Conservation (phyloP, 2,329 filamentous ascomycete species). For the Volutella citrinella region DNA sequence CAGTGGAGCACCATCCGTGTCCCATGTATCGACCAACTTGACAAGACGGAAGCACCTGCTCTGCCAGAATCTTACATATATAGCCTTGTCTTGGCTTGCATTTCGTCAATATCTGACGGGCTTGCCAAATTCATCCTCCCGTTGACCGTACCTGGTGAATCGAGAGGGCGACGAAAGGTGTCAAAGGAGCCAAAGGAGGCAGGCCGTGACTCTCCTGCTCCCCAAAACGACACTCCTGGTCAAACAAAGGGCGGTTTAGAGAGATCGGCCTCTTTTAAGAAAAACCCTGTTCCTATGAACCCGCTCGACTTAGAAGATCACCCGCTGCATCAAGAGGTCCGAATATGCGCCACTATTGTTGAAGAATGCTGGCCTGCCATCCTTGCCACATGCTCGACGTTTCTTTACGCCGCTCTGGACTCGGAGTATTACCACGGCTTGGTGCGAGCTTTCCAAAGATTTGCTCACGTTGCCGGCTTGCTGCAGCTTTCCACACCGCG, state of each 20-base stretch:
- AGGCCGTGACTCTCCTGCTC: slow-evolving; percentile 41
- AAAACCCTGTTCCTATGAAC: slow-evolving; percentile 78
- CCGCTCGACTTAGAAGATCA: slow-evolving; percentile 75
- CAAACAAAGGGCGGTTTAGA: slow-evolving; percentile 42
- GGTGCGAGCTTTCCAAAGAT: slow-evolving; percentile 89
- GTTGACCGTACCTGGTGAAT: slow-evolving; percentile 77
- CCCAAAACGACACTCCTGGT: slow-evolving; percentile 33
- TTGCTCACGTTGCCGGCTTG: slow-evolving; percentile 90
- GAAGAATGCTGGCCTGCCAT: slow-evolving; percentile 95
- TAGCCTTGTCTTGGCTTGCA: slow-evolving; percentile 81
- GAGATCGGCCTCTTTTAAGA: slow-evolving; percentile 66
- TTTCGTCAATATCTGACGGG: slow-evolving; percentile 86
- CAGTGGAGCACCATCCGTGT: slow-evolving; percentile 89
- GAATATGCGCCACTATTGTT: slow-evolving; percentile 76
- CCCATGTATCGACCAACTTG: slow-evolving; percentile 88
- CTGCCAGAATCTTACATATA: slow-evolving; percentile 95
- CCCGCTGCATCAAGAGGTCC: slow-evolving; percentile 66
- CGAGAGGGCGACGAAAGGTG: slow-evolving; percentile 49
- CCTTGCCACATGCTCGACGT: slow-evolving; percentile 91
- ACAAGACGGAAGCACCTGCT: slow-evolving; percentile 80
- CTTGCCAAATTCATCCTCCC: slow-evolving; percentile 92
- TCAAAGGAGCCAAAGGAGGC: slow-evolving; percentile 45
- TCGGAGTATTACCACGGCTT: slow-evolving; percentile 91
- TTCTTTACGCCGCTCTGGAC: slow-evolving; percentile 87
- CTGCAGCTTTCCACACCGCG: slow-evolving; percentile 80